Base-by-base conservation (phyloP, 495 filamentous ascomycete species). In the Letharia columbiana region DNA sequence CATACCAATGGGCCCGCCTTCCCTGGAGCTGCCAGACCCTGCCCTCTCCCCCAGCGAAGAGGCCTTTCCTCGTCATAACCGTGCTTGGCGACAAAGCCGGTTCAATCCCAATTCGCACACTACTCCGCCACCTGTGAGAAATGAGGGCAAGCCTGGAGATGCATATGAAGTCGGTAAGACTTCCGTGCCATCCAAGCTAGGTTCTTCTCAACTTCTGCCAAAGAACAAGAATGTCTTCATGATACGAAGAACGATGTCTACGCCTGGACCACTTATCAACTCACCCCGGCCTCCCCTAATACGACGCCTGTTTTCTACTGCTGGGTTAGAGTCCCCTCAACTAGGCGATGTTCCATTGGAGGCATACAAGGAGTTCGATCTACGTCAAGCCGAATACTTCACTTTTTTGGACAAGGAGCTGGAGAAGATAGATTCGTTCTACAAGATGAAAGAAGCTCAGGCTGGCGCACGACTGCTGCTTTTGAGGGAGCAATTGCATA, bases 401-500 rank as follows among this genome's bases (percentile, higher is more conserved):
- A 74, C 72, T 1, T 96, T 90, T 70, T 76, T 96, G 54, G 90
- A 96, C 71, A 75, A 73, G 31, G 88, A 96, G 73, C 76, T 96
- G n/a, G 75, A 84, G 47, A 96, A 96, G 75, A 89, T 96, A 49
- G 91, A 96, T 70, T 74, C 80, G 0, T 96, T 96, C 73, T 96
- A 96, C 77, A 84, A 82, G 68, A 76, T 79, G 72, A 96, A 93
- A 71, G 92, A 96, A 72, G 80, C 87, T 28, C 89, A 95, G 71
- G 89, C 91, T 5, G 84, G 83, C 4, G 77, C 86, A 47, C 83
- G 91, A 15, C 76, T 96, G n/a, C 73, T 77, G 10, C 75, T 86
- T 18, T 81, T 96, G 39, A 82, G 89, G 41, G 85, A 89, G 37
- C 92, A 96, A 73, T 78, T 96, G 52, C 91, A 93, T 70, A 84